A percentile compares a stretch with the other conserved stretches of the same genome.
phyloP scores from a whole-genome alignment of 805 yeast species.

The Candida insectorum region DNA sequence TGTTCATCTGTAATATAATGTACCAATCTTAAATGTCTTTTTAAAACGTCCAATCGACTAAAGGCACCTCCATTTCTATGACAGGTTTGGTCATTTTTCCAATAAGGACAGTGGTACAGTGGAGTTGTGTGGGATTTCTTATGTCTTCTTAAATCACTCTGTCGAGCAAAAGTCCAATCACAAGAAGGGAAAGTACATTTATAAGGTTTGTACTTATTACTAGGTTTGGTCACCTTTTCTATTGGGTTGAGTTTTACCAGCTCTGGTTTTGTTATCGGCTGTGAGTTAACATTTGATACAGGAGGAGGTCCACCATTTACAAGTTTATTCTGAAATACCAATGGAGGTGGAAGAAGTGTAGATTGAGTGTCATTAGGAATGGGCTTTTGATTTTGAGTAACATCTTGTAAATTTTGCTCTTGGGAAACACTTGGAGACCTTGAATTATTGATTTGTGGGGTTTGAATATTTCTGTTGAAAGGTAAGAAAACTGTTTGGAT shows the following conservation, averaged over 20 bases:
- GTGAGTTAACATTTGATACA: too few species aligned
- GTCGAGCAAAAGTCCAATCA: slow-evolving; percentile 68
- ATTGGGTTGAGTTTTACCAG: too few species aligned
- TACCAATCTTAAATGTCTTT: slow-evolving; percentile 66
- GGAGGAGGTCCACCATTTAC: too few species aligned
- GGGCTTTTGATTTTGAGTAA: too few species aligned
- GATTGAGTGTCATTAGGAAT: too few species aligned
- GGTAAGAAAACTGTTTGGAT: slow-evolving; percentile 8
- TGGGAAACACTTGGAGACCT: too few species aligned
- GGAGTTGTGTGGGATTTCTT: slow-evolving; percentile 64
- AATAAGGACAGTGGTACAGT: slow-evolving; percentile 67
- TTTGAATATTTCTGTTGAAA: neutral
- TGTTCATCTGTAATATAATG: slow-evolving; percentile 56
- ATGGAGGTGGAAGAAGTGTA: too few species aligned
- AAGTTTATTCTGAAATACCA: too few species aligned
- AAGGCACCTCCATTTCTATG: slow-evolving; percentile 77
- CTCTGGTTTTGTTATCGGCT: too few species aligned
- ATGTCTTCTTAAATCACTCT: slow-evolving; percentile 68
- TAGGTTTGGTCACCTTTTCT: too few species aligned
- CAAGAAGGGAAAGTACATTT: slow-evolving; percentile 45
- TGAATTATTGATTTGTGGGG: neutral
- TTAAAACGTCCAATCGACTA: slow-evolving; percentile 69
- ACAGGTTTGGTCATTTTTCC: slow-evolving; percentile 66
- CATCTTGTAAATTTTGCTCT: too few species aligned
- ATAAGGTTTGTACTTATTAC: slow-evolving; percentile 24